A percentile compares a stretch with the other conserved stretches of the same genome.
Conservation (phyloP, 2,329 filamentous ascomycete species). For the Xylariaceae sp. region DNA sequence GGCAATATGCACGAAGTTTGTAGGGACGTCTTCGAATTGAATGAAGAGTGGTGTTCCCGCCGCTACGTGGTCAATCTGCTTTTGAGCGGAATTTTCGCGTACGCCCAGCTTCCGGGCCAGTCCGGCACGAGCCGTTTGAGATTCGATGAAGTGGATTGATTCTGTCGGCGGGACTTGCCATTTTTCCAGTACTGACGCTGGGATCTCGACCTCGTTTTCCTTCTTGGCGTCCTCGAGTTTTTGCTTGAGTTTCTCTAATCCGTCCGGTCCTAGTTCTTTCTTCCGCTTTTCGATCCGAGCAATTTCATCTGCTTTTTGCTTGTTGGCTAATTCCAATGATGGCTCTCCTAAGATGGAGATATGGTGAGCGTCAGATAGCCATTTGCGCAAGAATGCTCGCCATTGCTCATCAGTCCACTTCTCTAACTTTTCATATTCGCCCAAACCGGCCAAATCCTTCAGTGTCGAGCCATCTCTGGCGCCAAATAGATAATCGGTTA, state of each 20-base stretch:
- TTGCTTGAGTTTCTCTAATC: constrained; percentile 68
- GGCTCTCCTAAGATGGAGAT: constrained; percentile 86
- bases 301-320: constrained; percentile 77
- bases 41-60: constrained; percentile 72
- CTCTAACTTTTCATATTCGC: constrained; percentile 65
- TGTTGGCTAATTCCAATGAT: constrained; percentile 71
- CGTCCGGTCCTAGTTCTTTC: constrained; percentile 73
- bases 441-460: constrained; percentile 52
- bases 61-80: constrained; percentile 66
- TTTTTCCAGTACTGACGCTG: constrained; percentile 70
- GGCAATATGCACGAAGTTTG: constrained; percentile 84
- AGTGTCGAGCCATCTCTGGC: constrained; percentile 76
- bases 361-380: constrained; percentile 80
- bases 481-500: constrained; percentile 89
- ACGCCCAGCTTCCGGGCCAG: constrained; percentile 67
- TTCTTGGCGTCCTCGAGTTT: constrained; percentile 78
- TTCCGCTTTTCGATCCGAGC: constrained; percentile 74
- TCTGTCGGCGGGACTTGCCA: constrained; percentile 82
- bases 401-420: constrained; percentile 81
- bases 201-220: constrained; percentile 85
- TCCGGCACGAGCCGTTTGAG: constrained; percentile 77
- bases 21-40: constrained; percentile 94
- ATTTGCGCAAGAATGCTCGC: constrained; percentile 75
- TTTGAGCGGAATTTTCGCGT: constrained; percentile 66
- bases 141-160: constrained; percentile 92